Base-by-base conservation (phyloP, 2,329 filamentous ascomycete species). In the Rhinocladiella mackenziei region DNA sequence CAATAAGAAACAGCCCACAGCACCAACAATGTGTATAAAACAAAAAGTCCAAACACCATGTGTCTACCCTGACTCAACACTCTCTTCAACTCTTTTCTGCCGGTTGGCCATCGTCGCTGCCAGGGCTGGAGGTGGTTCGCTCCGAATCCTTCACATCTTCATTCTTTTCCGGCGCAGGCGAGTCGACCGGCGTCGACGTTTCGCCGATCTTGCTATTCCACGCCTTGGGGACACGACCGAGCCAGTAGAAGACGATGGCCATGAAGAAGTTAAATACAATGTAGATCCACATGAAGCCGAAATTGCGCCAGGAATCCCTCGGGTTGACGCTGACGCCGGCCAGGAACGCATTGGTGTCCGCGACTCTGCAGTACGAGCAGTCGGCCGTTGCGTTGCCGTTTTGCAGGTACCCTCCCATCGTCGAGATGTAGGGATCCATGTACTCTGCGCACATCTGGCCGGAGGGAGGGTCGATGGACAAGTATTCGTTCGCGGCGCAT, bases 401-500 rank as follows among this genome's bases (percentile, higher is more conserved):
- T 10, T 64, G 45, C 3, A 86, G 65, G 36, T 72, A 74, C 0
- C 80, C 83, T 1, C 65, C 65, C 8, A 50, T 57, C 1, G 46
- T 29, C 0, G 50, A 30, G 1, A 80, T 75, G 56, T 76, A 84
- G 0, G 56, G 26, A 0, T 50, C 39, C 53, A 86, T 60, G 58
- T 85, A 89, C 10, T 75, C 58, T 0, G 53, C 58, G 59, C 86
- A 89, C 0, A 74, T 84, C 56, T 68, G 43, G 13, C 72, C 72
- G 1, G 62, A 45, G 0, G 77, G 72, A 0, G 87, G 81, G 9
- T 76, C 62, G 58, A 95, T 82, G 10, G 65, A 60, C 17, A 86
- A 69, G 48, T 77, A 73, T 62, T 95, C 89, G 60, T 84, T 84
- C 4, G 62, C 53, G 0, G 84, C 78, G 62, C 89, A 94, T 0